Conservation (phyloP, 495 filamentous ascomycete species). For the Astrocystis sublimbata region DNA sequence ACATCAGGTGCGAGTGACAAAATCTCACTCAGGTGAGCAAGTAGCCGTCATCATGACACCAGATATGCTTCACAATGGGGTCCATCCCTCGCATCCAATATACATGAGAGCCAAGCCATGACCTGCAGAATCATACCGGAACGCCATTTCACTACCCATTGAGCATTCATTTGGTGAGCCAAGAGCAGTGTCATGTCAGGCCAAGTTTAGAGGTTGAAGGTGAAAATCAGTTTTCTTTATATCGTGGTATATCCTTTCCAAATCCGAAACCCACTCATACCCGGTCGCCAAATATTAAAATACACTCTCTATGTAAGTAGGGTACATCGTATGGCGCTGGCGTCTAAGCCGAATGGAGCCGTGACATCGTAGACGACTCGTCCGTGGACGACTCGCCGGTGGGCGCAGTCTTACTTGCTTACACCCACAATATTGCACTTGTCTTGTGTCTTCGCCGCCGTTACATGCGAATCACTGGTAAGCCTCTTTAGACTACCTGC, state of each 20-base stretch:
- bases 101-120: too few species aligned
- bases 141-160: too few species aligned
- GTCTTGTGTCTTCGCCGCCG: conserved; percentile 4
- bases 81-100: too few species aligned
- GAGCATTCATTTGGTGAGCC: too few species aligned
- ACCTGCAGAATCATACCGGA: too few species aligned
- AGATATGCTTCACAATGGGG: too few species aligned
- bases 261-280: conserved; percentile 11
- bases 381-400: too few species aligned
- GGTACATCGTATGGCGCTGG: conserved; percentile 12
- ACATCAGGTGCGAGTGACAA: too few species aligned
- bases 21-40: too few species aligned
- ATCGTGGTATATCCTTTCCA: conserved; percentile 19
- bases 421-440: conserved; percentile 1
- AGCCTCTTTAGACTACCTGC: conserved; percentile 18
- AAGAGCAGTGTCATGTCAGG: too few species aligned
- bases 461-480: conserved; percentile 1
- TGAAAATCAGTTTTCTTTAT: conserved; percentile 1
- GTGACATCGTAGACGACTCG: conserved; percentile 20
- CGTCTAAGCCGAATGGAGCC: conserved; percentile 9
- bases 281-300: conserved; percentile 18
- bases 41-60: too few species aligned
- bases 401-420: too few species aligned
- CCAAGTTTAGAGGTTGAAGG: not conserved
- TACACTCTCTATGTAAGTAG: conserved; percentile 16